Evolutionary conservation across 208 protist genomes (phyloP).

Genomic region (Leishmania turanica): DNA sequence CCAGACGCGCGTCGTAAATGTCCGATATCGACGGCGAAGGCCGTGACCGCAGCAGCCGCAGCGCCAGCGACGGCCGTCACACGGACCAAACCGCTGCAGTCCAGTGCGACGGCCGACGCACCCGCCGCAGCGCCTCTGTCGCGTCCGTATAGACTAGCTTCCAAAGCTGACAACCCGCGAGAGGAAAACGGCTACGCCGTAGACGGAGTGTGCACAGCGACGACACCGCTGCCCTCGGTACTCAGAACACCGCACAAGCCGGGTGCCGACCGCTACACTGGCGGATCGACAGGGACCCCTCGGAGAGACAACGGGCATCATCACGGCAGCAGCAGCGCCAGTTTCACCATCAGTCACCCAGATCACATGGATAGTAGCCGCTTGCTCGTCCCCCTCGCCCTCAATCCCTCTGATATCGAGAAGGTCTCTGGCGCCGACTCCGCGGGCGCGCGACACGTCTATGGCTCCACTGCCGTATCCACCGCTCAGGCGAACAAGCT

Average conservation of each 20-base stretch:
- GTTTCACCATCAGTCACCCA: background rate
- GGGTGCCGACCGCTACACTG: too few relatives aligned
- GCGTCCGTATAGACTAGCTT: background rate
- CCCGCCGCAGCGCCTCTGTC: background rate
- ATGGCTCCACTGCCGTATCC: background rate
- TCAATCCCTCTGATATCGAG: background rate
- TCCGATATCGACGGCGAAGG: background rate
- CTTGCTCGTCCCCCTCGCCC: background rate
- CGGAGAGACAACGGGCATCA: too few relatives aligned
- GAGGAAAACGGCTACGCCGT: background rate
- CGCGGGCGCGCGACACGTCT: background rate
- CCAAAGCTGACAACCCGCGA: background rate
- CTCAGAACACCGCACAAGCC: too few relatives aligned
- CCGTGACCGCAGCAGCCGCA: background rate
- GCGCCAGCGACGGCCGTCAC: background rate
- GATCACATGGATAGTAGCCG: background rate
- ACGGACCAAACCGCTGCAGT: background rate
- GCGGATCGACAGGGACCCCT: too few relatives aligned
- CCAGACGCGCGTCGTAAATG: background rate
- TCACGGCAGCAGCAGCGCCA: background rate
- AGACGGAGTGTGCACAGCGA: background rate
- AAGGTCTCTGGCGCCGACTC: background rate
- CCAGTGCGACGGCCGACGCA: background rate
- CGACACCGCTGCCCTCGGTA: background rate
- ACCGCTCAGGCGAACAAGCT: background rate